A percentile compares a stretch with the other conserved stretches of the same genome.
Evolutionary conservation across 345 rosid genomes (phyloP).

Genomic region (Diplotaxis tenuifolia): DNA sequence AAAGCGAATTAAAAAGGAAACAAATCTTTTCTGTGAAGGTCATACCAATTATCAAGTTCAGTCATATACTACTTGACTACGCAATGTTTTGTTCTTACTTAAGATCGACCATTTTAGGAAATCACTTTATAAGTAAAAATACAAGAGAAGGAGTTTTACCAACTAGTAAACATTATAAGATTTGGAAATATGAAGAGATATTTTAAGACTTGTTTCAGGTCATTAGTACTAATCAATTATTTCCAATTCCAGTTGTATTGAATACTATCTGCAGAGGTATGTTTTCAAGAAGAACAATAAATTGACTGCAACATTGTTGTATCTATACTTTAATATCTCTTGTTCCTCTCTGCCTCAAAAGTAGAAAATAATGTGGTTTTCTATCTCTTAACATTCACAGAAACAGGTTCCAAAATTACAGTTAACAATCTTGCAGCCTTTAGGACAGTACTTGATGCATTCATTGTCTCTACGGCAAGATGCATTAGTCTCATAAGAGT

Average conservation of each 20-base stretch:
- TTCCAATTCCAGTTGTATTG: background rate
- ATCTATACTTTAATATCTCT: background rate
- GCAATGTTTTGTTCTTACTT: background rate
- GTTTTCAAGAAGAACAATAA: background rate
- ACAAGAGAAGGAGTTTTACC: background rate
- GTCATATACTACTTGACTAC: background rate
- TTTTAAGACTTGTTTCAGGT: background rate
- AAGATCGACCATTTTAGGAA: background rate
- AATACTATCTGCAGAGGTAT: background rate
- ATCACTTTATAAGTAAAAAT: background rate
- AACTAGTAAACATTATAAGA: background rate
- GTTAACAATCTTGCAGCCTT: conserved; percentile 25
- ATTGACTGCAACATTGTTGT: background rate
- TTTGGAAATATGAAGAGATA: too few relatives aligned
- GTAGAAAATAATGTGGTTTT: background rate
- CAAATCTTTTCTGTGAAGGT: background rate
- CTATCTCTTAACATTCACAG: conserved; percentile 27
- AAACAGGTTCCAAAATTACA: conserved; percentile 32
- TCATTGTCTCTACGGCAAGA: conserved; percentile 15
- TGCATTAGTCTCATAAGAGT: conserved; percentile 11
- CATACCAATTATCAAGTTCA: conserved; percentile 16
- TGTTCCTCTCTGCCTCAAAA: background rate
- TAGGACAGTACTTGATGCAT: conserved; percentile 28
- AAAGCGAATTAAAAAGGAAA: background rate
- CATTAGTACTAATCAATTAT: background rate